phyloP scores from a whole-genome alignment of 202 grass and related monocot species.

The Saccharum hybrid region DNA sequence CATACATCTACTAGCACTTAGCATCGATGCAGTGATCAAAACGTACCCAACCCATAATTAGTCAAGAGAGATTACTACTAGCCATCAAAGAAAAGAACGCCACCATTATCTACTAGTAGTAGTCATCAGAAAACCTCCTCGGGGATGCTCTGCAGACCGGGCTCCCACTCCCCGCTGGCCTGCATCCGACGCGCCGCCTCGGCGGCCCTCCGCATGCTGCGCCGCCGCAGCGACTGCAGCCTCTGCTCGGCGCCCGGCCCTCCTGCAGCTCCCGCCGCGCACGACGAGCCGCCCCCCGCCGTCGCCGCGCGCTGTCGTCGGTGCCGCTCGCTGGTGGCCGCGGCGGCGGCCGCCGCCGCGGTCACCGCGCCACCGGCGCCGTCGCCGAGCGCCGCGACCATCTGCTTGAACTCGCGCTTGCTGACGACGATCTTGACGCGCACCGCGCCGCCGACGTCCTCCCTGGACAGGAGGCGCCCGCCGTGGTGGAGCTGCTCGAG shows the following conservation, averaged over 20 bases:
- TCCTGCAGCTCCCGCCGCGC: background rate
- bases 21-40: conserved; percentile 51
- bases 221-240: conserved; percentile 57
- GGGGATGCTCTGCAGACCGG: conserved; percentile 78
- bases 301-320: conserved; percentile 35
- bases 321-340: conserved; percentile 33
- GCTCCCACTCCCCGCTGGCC: conserved; percentile 61
- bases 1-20: conserved; percentile 50
- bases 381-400: conserved; percentile 59
- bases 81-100: conserved; percentile 21
- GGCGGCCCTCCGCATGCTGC: conserved; percentile 48
- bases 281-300: background rate
- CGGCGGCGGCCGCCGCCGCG: background rate
- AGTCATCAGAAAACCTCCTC: conserved; percentile 56
- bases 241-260: conserved; percentile 48
- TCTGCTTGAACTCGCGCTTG: conserved; percentile 84
- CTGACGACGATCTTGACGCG: conserved; percentile 86
- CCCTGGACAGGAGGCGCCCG: conserved; percentile 62
- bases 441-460: conserved; percentile 74
- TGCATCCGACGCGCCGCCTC: conserved; percentile 44
- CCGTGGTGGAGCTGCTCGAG: conserved; percentile 68
- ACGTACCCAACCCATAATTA: conserved; percentile 43
- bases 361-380: conserved; percentile 28
- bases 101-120: conserved; percentile 17
- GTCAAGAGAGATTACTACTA: conserved; percentile 42